Evolutionary conservation across 2,329 filamentous ascomycete species (phyloP).

Genomic region (Septoria petroselini): DNA sequence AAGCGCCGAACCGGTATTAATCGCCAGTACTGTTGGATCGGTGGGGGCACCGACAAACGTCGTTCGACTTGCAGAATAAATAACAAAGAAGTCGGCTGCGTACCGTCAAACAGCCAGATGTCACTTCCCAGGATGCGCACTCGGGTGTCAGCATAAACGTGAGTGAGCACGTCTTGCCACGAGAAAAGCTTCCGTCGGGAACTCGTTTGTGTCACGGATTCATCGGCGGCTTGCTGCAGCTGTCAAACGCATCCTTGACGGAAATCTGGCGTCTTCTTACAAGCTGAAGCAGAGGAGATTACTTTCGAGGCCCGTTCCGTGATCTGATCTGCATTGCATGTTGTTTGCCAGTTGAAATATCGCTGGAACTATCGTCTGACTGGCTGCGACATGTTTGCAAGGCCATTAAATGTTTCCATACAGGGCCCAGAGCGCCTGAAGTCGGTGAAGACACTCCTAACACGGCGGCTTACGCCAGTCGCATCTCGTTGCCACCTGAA

Average conservation of each 20-base stretch:
- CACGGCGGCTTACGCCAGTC: no score
- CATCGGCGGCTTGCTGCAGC: constrained; percentile 22
- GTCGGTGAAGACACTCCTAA: no score
- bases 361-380: no score
- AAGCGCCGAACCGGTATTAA: neutral
- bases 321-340: no score
- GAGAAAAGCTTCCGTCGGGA: constrained; percentile 16
- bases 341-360: no score
- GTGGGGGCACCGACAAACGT: neutral
- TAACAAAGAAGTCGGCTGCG: constrained; percentile 7
- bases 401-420: no score
- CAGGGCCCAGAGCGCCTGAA: no score
- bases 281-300: neutral
- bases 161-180: constrained; percentile 17
- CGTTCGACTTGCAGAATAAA: neutral
- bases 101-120: constrained; percentile 13
- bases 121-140: constrained; percentile 15
- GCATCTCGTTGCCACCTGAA: no score
- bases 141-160: constrained; percentile 23
- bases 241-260: constrained; percentile 19
- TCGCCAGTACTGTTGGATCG: constrained; percentile 2
- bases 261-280: neutral
- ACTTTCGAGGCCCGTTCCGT: no score
- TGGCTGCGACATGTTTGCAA: no score
- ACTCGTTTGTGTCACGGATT: constrained; percentile 15